Base-by-base conservation (phyloP, 2,329 filamentous ascomycete species). In the Lasiodiplodia citricola region DNA sequence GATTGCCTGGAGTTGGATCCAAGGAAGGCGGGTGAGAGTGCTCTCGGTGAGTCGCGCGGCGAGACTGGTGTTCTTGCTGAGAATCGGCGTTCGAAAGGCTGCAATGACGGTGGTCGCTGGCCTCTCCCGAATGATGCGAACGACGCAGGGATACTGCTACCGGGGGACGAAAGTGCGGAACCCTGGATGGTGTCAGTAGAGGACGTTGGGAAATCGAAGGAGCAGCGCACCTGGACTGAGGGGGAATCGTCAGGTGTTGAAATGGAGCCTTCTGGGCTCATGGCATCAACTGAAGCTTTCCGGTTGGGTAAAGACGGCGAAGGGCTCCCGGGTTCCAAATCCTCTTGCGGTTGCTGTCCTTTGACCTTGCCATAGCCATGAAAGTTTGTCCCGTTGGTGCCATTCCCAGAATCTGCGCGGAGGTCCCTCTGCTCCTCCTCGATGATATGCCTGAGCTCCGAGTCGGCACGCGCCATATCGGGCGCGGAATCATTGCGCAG, bases 31-130 rank as follows among this genome's bases (percentile, higher is more conserved):
- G 94, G 94, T 1, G 94, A 97, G 1, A 87, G 85, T 7, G 91
- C 86, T 68, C 94, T 88, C 38, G 92, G 90, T 31, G 89, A 89
- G 16, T 80, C 79, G 2, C 84, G 79, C 11, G 86, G 84, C 4
- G 87, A 87, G 16, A 91, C 88, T 11, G 90, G 89, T 69, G 97
- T 88, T 58, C 94, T 90, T 18, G 95, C 95, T 77, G 96, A 94
- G 80, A 99, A 99, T 68, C 96, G 90, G 71, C 93, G 90, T 78
- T 99, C 96, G 79, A 99, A 99, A 4, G 96, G 95, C 75, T 95
- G 90, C 74, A 97, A 91, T 18, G 93, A 94, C 23, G 92, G 92
- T 18, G 91, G 92, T 16, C 93, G 90, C 73, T 91, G 93, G 72
- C 91, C 80, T 70, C 88, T 86, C 23, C 88, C 86, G 69, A 91